Conservation (phyloP, 345 rosid genomes). For the Boechera stricta region DNA sequence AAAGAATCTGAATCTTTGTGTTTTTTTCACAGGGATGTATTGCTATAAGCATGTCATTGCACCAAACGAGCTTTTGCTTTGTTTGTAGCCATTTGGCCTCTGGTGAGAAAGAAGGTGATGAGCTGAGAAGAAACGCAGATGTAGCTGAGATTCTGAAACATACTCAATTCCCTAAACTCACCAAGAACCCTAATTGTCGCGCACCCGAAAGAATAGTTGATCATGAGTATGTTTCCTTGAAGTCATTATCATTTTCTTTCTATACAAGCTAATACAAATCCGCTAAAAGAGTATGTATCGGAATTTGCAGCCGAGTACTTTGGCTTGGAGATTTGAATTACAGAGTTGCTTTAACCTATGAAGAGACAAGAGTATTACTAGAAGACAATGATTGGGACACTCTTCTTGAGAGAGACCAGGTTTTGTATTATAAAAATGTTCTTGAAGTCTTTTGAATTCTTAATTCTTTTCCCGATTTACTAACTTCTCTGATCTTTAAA, state of each 20-base stretch:
- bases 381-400: slow-evolving; percentile 84
- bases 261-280: background rate
- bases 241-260: background rate
- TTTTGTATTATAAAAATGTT: slow-evolving; percentile 37
- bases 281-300: background rate
- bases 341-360: slow-evolving; percentile 79
- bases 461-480: background rate
- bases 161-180: slow-evolving; percentile 74
- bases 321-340: slow-evolving; percentile 98
- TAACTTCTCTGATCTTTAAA: background rate
- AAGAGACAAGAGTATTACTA: slow-evolving; percentile 68
- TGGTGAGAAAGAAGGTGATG: slow-evolving; percentile 97
- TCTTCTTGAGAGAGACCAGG: slow-evolving; percentile 92
- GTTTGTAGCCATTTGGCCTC: slow-evolving; percentile 96
- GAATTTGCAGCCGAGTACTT: slow-evolving; percentile 69
- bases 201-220: slow-evolving; percentile 76
- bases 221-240: slow-evolving; percentile 68
- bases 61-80: slow-evolving; percentile 91
- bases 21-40: slow-evolving; percentile 73
- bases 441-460: background rate
- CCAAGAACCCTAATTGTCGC: slow-evolving; percentile 59
- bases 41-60: slow-evolving; percentile 90
- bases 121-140: slow-evolving; percentile 84
- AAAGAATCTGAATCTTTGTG: background rate
- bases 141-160: slow-evolving; percentile 79